A percentile compares a stretch with the other conserved stretches of the same genome.
Conservation (phyloP, 208 protist genomes). For the Borovskyia barvae region DNA sequence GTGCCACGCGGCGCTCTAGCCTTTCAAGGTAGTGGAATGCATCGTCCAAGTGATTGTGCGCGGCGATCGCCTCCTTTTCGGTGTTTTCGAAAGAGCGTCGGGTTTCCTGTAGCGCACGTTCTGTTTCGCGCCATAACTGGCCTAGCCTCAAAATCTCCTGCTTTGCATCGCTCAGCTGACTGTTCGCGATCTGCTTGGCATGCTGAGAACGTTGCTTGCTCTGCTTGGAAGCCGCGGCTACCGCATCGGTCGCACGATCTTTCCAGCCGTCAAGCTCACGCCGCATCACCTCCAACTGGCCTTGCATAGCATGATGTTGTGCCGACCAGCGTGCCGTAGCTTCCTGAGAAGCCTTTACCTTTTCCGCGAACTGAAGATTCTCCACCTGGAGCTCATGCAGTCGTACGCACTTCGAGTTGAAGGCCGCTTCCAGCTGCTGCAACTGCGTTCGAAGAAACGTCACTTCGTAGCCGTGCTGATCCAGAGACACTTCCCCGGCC, state of each 20-base stretch:
- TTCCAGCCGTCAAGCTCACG: conserved; percentile 77
- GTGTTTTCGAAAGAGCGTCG: conserved; percentile 73
- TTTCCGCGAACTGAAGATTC: conserved; percentile 38
- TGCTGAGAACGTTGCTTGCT: conserved; percentile 21
- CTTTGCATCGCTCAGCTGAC: conserved; percentile 49
- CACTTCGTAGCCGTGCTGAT: conserved; percentile 76
- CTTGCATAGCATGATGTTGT: conserved; percentile 34
- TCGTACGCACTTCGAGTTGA: conserved; percentile 79
- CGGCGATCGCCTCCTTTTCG: conserved; percentile 67
- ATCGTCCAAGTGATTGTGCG: conserved; percentile 77
- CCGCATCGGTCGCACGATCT: conserved; percentile 35
- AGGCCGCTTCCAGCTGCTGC: conserved; percentile 82
- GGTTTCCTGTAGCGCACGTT: conserved; percentile 75
- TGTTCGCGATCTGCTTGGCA: conserved; percentile 23
- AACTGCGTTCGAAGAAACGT: conserved; percentile 76
- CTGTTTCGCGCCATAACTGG: conserved; percentile 85
- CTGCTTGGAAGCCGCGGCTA: conserved; percentile 27
- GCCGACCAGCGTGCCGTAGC: conserved; percentile 24
- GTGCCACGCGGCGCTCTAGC: conserved; percentile 75
- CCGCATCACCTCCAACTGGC: conserved; percentile 46
- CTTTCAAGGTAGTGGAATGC: conserved; percentile 84
- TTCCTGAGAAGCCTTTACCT: conserved; percentile 41
- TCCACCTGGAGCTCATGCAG: conserved; percentile 79
- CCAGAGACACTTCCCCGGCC: no score
- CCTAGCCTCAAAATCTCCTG: conserved; percentile 59